These are phyloP conservation scores for Calonectria pteridis DNA, from an alignment of 2,329 filamentous ascomycete species.

Conservation along the genomic window DNA sequence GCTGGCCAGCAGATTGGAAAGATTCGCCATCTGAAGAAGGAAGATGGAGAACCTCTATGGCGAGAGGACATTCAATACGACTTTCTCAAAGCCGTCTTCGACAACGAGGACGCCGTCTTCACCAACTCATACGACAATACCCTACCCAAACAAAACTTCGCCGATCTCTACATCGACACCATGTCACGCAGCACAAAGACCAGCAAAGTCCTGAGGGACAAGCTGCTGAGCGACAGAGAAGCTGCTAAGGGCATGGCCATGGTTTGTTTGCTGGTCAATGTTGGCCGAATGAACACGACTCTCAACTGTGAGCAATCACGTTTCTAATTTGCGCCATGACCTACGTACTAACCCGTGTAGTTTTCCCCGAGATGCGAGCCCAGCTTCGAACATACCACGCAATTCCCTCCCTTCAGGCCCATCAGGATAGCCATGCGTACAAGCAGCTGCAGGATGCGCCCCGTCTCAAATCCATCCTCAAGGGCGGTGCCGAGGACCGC, in stretches of 20 bases:
- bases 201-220: constrained; percentile 97
- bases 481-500: constrained; percentile 93
- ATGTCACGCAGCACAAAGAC: constrained; percentile 99
- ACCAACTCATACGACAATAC: constrained; percentile 86
- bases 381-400: constrained; percentile 98
- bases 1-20: constrained; percentile 68
- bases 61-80: constrained; percentile 90
- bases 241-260: constrained; percentile 99
- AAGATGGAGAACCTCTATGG: constrained; percentile 89
- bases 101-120: constrained; percentile 81
- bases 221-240: constrained; percentile 90
- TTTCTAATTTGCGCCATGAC: neutral
- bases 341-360: constrained; percentile 60
- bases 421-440: constrained; percentile 95
- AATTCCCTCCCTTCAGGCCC: constrained; percentile 94
- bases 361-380: constrained; percentile 99
- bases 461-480: constrained; percentile 94
- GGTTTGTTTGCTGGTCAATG: constrained; percentile 97
- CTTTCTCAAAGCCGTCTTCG: constrained; percentile 84
- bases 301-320: constrained; percentile 81
- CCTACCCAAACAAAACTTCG: constrained; percentile 78
- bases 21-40: constrained; percentile 88
- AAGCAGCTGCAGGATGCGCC: constrained; percentile 98
- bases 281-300: constrained; percentile 98
- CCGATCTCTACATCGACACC: constrained; percentile 97